Conservation (phyloP, 257 asterid species). For the Lantana camara region DNA sequence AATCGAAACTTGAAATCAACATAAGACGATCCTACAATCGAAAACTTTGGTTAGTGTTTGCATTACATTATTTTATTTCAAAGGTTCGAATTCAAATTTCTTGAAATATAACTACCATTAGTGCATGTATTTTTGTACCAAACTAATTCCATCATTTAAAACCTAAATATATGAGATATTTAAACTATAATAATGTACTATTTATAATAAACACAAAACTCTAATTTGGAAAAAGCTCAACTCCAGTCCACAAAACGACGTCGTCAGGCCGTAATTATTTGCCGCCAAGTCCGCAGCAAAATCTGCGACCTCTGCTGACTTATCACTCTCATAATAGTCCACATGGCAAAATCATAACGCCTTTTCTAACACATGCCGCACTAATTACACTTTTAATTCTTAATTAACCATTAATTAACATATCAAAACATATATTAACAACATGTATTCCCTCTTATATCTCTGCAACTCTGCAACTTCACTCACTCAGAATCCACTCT, state of each 20-base stretch:
- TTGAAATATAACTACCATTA: no score
- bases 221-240: no score
- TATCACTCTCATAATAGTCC: constrained; percentile 15
- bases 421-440: neutral
- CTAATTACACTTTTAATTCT: neutral
- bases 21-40: no score
- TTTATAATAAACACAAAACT: no score
- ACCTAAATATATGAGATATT: no score
- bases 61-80: no score
- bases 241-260: neutral
- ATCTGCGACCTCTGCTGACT: constrained; percentile 20
- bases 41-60: no score
- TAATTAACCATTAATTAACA: constrained; percentile 1
- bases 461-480: constrained; percentile 12
- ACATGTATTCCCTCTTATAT: constrained; percentile 33
- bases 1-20: no score
- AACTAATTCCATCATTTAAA: no score
- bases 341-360: constrained; percentile 45
- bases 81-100: no score
- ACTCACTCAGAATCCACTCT: constrained; percentile 7
- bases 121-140: no score
- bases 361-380: neutral
- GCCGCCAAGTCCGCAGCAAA: constrained; percentile 40
- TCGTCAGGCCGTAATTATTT: neutral
- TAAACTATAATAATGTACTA: no score